phyloP scores from a whole-genome alignment of 305 asterid genomes.

The Petunia hybrid region DNA sequence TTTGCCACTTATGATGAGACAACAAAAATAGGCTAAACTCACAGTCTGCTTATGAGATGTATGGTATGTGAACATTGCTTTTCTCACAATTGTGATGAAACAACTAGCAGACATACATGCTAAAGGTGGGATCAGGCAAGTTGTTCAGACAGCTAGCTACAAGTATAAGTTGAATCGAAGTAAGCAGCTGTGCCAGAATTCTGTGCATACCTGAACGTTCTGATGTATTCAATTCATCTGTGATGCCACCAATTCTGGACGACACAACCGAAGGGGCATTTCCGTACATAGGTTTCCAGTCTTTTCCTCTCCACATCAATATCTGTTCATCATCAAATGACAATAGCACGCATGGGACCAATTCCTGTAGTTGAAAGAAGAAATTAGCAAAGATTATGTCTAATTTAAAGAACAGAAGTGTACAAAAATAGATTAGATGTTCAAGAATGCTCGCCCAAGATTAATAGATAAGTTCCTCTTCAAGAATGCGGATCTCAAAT shows the following conservation, averaged over 20 bases:
- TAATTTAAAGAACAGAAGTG: background rate
- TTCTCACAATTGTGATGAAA: background rate
- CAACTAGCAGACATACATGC: background rate
- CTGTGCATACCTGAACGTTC: slow-evolving; percentile 54
- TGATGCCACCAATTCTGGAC: slow-evolving; percentile 35
- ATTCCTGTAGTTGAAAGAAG: slow-evolving; percentile 61
- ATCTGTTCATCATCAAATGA: slow-evolving; percentile 90
- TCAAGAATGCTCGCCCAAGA: slow-evolving; percentile 4
- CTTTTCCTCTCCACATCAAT: slow-evolving; percentile 94
- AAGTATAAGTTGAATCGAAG: background rate
- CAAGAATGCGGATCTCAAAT: background rate
- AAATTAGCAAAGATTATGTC: background rate
- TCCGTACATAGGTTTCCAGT: slow-evolving; percentile 74
- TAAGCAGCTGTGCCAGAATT: background rate
- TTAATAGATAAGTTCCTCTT: background rate
- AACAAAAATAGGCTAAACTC: slow-evolving; percentile 3
- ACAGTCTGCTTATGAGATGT: background rate
- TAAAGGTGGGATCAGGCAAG: background rate
- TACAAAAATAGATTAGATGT: background rate
- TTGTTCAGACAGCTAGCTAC: background rate
- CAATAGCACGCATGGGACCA: slow-evolving; percentile 86
- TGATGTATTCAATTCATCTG: slow-evolving; percentile 37
- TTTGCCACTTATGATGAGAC: background rate
- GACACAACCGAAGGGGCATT: slow-evolving; percentile 45
- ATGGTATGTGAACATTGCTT: background rate